Evolutionary conservation across 345 rosid genomes (phyloP).

Genomic region (Gossypium sturtianum): DNA sequence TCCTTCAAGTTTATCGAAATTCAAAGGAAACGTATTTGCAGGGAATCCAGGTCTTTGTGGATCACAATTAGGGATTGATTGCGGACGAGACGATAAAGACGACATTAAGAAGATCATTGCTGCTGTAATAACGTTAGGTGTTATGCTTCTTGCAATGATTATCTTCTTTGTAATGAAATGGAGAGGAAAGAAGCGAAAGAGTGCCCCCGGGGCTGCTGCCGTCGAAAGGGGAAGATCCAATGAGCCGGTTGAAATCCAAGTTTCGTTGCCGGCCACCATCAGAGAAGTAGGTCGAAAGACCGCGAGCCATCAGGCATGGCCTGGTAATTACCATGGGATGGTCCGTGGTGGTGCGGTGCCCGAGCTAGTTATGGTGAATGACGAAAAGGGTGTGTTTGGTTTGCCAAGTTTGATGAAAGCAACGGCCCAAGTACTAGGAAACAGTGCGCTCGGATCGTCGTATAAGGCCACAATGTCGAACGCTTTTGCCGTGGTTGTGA

Average conservation of each 20-base stretch:
- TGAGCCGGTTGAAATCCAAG: constrained; percentile 23
- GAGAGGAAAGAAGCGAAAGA: constrained; percentile 22
- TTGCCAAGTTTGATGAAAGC: constrained; percentile 72
- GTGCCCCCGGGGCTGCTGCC: background rate
- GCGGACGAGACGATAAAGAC: constrained; percentile 6
- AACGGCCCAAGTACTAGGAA: constrained; percentile 67
- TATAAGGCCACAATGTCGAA: constrained; percentile 52
- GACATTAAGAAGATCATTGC: constrained; percentile 20
- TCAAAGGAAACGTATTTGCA: constrained; percentile 29
- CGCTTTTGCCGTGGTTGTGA: constrained; percentile 55
- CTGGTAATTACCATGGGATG: background rate
- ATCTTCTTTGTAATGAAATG: constrained; percentile 18
- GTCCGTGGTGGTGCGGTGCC: background rate
- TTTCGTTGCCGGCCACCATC: constrained; percentile 16
- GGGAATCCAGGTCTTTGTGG: constrained; percentile 70
- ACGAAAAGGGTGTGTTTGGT: constrained; percentile 58
- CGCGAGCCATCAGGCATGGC: constrained; percentile 18
- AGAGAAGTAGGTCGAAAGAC: constrained; percentile 10
- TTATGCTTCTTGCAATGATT: constrained; percentile 26
- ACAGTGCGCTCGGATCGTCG: constrained; percentile 48
- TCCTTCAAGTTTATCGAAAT: constrained; percentile 42
- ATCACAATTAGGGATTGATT: constrained; percentile 24
- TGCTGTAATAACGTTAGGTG: constrained; percentile 30
- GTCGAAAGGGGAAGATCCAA: constrained; percentile 2
- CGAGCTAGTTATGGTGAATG: constrained; percentile 51